Percentiles rank a stretch among this genome's conserved stretches.
These are phyloP conservation scores for Lactifluus rugatus DNA, from an alignment of 768 basidiomycete species.

Conservation along the genomic window DNA sequence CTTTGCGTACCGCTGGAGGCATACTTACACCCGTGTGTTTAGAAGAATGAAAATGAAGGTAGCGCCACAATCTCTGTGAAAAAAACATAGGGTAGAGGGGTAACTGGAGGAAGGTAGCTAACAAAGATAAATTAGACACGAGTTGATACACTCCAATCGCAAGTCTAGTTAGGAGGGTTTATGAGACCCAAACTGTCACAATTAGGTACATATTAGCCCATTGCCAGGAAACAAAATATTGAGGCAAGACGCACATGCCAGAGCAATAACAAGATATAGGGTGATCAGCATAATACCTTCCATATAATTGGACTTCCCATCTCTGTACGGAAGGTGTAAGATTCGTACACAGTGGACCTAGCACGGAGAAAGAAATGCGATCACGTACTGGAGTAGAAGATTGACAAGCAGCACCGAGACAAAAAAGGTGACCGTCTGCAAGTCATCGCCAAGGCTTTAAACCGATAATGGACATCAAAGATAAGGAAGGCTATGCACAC, in stretches of 20 bases:
- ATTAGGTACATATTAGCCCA: neutral
- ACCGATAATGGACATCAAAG: neutral
- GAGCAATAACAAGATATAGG: constrained; percentile 71
- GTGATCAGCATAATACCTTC: constrained; percentile 75
- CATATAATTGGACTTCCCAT: constrained; percentile 87
- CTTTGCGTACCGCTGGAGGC: neutral
- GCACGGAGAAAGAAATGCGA: neutral
- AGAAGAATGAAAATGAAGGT: neutral
- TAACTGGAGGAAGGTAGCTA: neutral
- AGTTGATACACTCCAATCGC: neutral
- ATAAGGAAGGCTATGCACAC: constrained; percentile 27
- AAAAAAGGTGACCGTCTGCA: constrained; percentile 71
- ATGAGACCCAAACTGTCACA: constrained; percentile 37
- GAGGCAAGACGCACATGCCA: constrained; percentile 50
- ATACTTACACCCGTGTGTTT: neutral
- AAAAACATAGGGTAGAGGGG: neutral
- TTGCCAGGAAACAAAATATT: neutral
- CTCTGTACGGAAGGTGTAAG: constrained; percentile 30
- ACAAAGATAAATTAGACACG: neutral
- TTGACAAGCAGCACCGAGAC: constrained; percentile 84
- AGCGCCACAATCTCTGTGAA: neutral
- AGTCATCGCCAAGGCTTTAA: constrained; percentile 4
- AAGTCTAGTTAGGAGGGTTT: constrained; percentile 11
- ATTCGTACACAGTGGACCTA: neutral
- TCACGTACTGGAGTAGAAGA: constrained; percentile 59